Percentiles rank a stretch among this genome's conserved stretches.
Evolutionary conservation across 139 green algal genomes (phyloP).

Genomic region (Volvox reticuliferus): DNA sequence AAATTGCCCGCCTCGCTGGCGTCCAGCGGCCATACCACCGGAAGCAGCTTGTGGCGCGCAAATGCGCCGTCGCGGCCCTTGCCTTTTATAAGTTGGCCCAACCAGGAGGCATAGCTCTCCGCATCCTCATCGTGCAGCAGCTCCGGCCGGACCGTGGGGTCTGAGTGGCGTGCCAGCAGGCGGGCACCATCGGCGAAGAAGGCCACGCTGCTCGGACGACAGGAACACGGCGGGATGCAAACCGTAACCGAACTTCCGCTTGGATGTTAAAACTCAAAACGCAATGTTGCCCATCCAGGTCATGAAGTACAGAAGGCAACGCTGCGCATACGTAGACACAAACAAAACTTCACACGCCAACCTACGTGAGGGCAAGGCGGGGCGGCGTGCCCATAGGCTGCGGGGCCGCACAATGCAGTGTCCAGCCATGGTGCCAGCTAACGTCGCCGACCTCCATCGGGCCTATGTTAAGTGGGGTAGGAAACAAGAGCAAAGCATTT

Average conservation of each 20-base stretch:
- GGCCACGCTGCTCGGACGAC: constrained; percentile 34
- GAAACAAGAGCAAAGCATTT: too few species aligned
- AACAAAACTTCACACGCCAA: background rate
- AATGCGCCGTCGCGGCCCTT: background rate
- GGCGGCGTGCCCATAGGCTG: constrained; percentile 59
- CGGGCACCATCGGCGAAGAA: constrained; percentile 74
- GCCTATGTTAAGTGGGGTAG: constrained; percentile 26
- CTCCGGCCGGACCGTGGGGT: constrained; percentile 40
- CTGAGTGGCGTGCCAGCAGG: constrained; percentile 52
- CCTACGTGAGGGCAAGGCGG: constrained; percentile 52
- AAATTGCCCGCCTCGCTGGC: constrained; percentile 29
- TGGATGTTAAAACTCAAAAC: too few species aligned
- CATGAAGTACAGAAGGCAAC: too few species aligned
- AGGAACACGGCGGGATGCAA: background rate
- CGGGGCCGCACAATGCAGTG: constrained; percentile 67
- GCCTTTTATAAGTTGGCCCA: constrained; percentile 9
- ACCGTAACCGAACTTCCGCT: too few species aligned
- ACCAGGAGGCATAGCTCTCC: constrained; percentile 62
- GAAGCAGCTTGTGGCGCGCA: constrained; percentile 44
- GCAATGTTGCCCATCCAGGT: too few species aligned
- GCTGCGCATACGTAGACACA: too few species aligned
- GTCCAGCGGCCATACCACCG: constrained; percentile 39
- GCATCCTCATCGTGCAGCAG: constrained; percentile 67
- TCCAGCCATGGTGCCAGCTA: constrained; percentile 76
- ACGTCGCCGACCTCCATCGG: constrained; percentile 71